Percentiles rank a stretch among this genome's conserved stretches.
Evolutionary conservation across 129 eudicot species (phyloP).

Genomic region (Ambrosia trifida): DNA sequence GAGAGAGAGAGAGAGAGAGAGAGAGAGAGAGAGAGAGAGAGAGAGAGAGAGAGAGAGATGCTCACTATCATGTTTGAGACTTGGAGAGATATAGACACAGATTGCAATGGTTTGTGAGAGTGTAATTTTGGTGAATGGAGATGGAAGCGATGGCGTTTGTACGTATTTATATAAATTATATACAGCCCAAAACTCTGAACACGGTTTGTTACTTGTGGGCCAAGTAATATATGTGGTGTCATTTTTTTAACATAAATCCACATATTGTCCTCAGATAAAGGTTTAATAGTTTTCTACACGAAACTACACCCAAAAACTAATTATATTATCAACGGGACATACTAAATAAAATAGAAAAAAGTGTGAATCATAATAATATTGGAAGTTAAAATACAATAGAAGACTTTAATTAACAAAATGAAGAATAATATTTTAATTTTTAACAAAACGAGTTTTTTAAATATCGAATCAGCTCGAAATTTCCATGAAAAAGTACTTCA

Average conservation of each 20-base stretch:
- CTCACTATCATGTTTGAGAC: slow-evolving; percentile 37
- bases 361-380: no score
- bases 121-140: slow-evolving; percentile 13
- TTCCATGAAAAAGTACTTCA: background rate
- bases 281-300: background rate
- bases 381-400: background rate
- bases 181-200: background rate
- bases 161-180: slow-evolving; percentile 5
- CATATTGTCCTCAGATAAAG: background rate
- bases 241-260: background rate
- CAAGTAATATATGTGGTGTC: slow-evolving; percentile 11
- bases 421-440: no score
- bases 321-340: no score
- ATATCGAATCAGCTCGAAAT: background rate
- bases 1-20: slow-evolving; percentile 5
- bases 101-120: background rate
- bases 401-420: background rate
- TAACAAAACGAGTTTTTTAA: background rate
- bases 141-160: background rate
- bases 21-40: slow-evolving; percentile 16
- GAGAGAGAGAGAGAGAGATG: slow-evolving; percentile 23
- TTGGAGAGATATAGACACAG: background rate
- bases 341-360: no score
- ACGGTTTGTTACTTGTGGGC: slow-evolving; percentile 25
- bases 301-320: background rate